Evolutionary conservation across 208 protist species (phyloP).

Genomic region (Blechomonas ayalai): DNA sequence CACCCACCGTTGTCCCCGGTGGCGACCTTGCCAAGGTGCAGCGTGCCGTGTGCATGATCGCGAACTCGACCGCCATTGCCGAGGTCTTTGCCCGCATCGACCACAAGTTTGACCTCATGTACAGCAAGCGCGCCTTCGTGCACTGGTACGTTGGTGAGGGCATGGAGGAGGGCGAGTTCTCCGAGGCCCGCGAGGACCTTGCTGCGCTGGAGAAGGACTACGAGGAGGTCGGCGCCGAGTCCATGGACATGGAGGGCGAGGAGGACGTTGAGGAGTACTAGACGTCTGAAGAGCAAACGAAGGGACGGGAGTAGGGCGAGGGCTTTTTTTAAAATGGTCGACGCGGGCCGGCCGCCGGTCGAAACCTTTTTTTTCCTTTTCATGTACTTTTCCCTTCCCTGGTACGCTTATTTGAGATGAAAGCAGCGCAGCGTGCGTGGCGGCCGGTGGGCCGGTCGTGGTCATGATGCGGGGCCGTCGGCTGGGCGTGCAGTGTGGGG

Average conservation of each 20-base stretch:
- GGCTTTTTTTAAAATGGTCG: no score
- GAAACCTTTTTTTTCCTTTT: no score
- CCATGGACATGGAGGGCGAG: constrained; percentile 86
- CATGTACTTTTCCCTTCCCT: no score
- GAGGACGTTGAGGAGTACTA: constrained; percentile 93
- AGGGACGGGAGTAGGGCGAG: no score
- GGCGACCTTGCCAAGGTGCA: constrained; percentile 93
- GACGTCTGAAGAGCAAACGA: no score
- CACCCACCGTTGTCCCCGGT: constrained; percentile 92
- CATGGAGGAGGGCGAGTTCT: constrained; percentile 97
- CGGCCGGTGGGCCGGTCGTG: no score
- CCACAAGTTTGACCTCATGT: constrained; percentile 96
- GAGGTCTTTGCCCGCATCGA: constrained; percentile 92
- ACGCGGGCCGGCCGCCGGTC: no score
- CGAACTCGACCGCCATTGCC: constrained; percentile 90
- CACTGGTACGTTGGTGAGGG: constrained; percentile 97
- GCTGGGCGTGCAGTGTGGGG: no score
- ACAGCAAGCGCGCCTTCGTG: constrained; percentile 94
- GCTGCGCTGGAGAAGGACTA: constrained; percentile 97
- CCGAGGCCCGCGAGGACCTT: constrained; percentile 94
- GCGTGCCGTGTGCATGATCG: constrained; percentile 93
- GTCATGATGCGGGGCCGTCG: no score
- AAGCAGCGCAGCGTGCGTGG: no score
- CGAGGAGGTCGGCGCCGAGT: constrained; percentile 90
- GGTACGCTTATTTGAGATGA: no score